Conservation (phyloP, 1,139 yeast species). For the Candida sp. region DNA sequence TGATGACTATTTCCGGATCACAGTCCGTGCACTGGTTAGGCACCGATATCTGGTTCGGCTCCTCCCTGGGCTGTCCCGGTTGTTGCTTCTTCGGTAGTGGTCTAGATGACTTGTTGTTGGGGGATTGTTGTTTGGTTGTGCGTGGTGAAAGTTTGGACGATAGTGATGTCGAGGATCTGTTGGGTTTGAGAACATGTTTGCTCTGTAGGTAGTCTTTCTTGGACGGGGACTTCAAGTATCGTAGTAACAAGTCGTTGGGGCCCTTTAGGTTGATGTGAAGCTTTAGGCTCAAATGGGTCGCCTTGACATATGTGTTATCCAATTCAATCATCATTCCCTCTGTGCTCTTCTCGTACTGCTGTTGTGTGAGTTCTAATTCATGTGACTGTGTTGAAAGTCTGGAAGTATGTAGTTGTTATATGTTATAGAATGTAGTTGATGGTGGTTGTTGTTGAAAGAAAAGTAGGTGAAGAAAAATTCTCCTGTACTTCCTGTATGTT, state of each 20-base stretch:
- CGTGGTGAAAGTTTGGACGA: not conserved
- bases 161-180: not conserved
- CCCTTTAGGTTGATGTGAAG: not conserved
- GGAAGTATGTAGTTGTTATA: not conserved
- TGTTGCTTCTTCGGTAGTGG: constrained; percentile 1
- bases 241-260: not conserved
- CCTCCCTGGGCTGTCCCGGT: not conserved
- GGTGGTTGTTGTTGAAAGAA: not conserved
- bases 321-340: not conserved
- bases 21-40: constrained; percentile 71
- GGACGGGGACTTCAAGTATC: not conserved
- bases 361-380: not conserved
- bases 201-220: constrained; percentile 1
- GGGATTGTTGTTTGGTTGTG: not conserved
- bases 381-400: not conserved
- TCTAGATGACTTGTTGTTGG: not conserved
- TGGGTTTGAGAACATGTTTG: not conserved
- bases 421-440: too few relatives aligned
- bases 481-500: not conserved
- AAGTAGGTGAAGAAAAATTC: not conserved
- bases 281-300: not conserved
- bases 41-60: constrained; percentile 25
- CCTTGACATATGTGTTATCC: not conserved
- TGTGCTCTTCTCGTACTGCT: not conserved
- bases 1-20: constrained; percentile 69